Evolutionary conservation across 1,284 basidiomycete species (phyloP).

Genomic region (Cryptococcus sp.): DNA sequence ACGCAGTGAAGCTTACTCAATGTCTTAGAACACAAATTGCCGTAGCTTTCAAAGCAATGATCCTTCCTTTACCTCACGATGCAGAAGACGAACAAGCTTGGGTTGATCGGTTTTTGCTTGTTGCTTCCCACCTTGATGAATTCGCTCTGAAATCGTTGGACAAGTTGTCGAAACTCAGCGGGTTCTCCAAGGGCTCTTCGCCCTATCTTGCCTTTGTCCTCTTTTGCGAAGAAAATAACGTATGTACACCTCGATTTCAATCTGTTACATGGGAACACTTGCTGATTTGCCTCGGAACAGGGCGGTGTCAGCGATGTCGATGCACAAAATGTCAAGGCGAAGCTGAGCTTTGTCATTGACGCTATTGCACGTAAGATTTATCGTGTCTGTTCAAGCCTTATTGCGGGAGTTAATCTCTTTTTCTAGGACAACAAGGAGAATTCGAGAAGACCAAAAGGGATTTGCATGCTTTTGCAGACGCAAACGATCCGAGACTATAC

Average conservation of each 20-base stretch:
- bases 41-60: conserved; percentile 62
- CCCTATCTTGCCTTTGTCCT: conserved; percentile 60
- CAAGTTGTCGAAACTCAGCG: conserved; percentile 64
- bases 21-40: conserved; percentile 32
- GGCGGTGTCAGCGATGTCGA: conserved; percentile 82
- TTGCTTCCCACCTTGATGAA: conserved; percentile 71
- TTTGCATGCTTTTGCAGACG: conserved; percentile 76
- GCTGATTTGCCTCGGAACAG: conserved; percentile 52
- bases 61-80: conserved; percentile 78
- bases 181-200: conserved; percentile 34
- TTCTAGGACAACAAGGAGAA: conserved; percentile 62
- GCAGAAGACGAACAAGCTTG: conserved; percentile 68
- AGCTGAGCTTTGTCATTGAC: conserved; percentile 61
- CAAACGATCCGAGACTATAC: conserved; percentile 83
- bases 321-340: conserved; percentile 63
- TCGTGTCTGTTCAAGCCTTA: not conserved
- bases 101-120: conserved; percentile 78
- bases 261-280: not conserved
- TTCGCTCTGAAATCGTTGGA: conserved; percentile 63
- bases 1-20: not conserved
- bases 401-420: conserved; percentile 46
- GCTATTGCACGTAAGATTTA: conserved; percentile 21
- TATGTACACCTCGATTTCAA: conserved; percentile 51
- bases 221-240: conserved; percentile 75
- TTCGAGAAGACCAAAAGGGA: conserved; percentile 74